Conservation (phyloP, 768 basidiomycete genomes). For the Boletus rubropictus region DNA sequence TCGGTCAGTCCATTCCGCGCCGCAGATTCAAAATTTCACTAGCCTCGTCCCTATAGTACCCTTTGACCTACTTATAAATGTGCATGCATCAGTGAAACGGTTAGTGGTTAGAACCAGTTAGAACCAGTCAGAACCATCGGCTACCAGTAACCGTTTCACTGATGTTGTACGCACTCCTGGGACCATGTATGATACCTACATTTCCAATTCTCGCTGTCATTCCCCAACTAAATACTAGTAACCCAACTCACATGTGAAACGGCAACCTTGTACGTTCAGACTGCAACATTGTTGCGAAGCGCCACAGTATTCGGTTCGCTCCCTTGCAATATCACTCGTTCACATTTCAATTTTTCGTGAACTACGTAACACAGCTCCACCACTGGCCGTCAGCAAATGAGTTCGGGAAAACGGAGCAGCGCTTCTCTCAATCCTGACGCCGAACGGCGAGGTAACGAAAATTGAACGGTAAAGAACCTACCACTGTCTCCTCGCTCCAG, state of each 20-base stretch:
- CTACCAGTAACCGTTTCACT: no score
- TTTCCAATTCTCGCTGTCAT: not conserved
- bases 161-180: not conserved
- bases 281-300: not conserved
- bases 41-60: not conserved
- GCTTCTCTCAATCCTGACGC: not conserved
- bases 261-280: not conserved
- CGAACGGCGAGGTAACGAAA: conserved; percentile 4
- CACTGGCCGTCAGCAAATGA: not conserved
- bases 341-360: not conserved
- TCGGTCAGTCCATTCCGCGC: conserved; percentile 2
- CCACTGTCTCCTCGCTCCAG: conserved; percentile 1
- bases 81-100: no score
- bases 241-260: not conserved
- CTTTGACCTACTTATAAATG: not conserved
- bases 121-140: no score
- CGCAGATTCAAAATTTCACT: not conserved
- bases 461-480: not conserved
- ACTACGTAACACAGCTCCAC: conserved; percentile 19
- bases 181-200: conserved; percentile 10
- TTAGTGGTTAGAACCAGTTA: no score
- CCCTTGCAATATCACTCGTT: not conserved
- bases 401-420: not conserved
- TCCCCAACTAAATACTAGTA: not conserved
- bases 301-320: not conserved